A percentile compares a stretch with the other conserved stretches of the same genome.
Conservation (phyloP, 2,329 filamentous ascomycete genomes). For the Trichothecium sympodiale region DNA sequence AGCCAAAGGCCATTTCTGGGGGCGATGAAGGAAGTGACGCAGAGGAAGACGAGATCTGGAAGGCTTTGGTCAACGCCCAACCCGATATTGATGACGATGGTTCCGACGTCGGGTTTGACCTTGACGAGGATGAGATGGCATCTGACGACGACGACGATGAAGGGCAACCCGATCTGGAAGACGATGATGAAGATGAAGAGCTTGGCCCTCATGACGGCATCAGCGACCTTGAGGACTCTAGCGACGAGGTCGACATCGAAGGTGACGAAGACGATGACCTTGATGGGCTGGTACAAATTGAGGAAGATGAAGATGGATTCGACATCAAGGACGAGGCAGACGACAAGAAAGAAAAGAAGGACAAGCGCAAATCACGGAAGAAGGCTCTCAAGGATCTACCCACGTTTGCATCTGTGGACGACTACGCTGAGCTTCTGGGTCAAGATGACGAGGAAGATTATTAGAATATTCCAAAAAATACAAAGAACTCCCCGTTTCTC, state of each 20-base stretch:
- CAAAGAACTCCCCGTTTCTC: not conserved
- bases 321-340: conserved; percentile 39
- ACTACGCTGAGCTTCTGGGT: conserved; percentile 78
- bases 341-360: conserved; percentile 46
- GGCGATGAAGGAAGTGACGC: conserved; percentile 41
- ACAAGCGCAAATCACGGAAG: conserved; percentile 44
- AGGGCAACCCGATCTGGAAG: conserved; percentile 22
- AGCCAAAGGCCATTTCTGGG: conserved; percentile 39
- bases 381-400: conserved; percentile 83
- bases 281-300: conserved; percentile 24
- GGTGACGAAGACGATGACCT: conserved; percentile 49
- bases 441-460: conserved; percentile 48
- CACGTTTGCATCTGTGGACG: conserved; percentile 85
- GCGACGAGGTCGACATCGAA: conserved; percentile 32
- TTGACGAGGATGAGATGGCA: conserved; percentile 37
- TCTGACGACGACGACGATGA: conserved; percentile 35
- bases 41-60: conserved; percentile 78
- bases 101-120: conserved; percentile 37
- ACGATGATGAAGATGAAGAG: conserved; percentile 32
- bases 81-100: conserved; percentile 54
- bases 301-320: conserved; percentile 22
- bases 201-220: conserved; percentile 26
- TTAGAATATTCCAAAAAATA: not conserved
- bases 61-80: conserved; percentile 71
- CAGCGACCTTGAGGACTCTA: conserved; percentile 11